A percentile compares a stretch with the other conserved stretches of the same genome.
These are phyloP conservation scores for Mucor irregularis DNA, from an alignment of 371 early-diverging fungal species.

Conservation along the genomic window DNA sequence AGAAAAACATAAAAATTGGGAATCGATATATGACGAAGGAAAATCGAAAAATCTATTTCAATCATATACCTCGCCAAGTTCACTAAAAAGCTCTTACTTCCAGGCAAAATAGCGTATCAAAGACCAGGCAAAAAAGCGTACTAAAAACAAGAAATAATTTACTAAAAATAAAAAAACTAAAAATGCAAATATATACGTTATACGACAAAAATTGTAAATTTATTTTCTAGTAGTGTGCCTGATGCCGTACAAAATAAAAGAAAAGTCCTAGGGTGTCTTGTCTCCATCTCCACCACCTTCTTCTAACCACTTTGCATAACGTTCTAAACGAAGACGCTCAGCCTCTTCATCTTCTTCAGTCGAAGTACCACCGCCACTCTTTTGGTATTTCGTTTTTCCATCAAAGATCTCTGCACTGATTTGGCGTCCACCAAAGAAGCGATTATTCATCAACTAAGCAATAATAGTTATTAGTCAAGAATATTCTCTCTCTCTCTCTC, in stretches of 20 bases:
- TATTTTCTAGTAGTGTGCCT: too few relatives aligned
- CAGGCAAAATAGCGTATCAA: too few relatives aligned
- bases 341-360: slow-evolving; percentile 71
- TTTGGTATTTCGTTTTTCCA: slow-evolving; percentile 71
- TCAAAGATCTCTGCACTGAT: slow-evolving; percentile 82
- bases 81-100: background rate
- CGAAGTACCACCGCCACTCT: slow-evolving; percentile 40
- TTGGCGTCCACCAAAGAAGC: slow-evolving; percentile 86
- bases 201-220: too few relatives aligned
- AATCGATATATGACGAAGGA: background rate
- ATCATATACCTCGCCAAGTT: background rate
- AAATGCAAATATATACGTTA: too few relatives aligned
- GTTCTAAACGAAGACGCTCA: slow-evolving; percentile 71
- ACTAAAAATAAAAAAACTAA: background rate
- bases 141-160: background rate
- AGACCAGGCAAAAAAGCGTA: slow-evolving; percentile 1
- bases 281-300: slow-evolving; percentile 31
- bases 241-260: too few relatives aligned
- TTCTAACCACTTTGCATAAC: slow-evolving; percentile 84
- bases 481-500: background rate
- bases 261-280: slow-evolving; percentile 20
- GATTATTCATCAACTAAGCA: slow-evolving; percentile 86
- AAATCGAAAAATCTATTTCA: background rate
- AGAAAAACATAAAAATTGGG: slow-evolving; percentile 1
- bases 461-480: background rate